Evolutionary conservation across 179 eudicot species (phyloP).

Genomic region (Beta corolliflora): DNA sequence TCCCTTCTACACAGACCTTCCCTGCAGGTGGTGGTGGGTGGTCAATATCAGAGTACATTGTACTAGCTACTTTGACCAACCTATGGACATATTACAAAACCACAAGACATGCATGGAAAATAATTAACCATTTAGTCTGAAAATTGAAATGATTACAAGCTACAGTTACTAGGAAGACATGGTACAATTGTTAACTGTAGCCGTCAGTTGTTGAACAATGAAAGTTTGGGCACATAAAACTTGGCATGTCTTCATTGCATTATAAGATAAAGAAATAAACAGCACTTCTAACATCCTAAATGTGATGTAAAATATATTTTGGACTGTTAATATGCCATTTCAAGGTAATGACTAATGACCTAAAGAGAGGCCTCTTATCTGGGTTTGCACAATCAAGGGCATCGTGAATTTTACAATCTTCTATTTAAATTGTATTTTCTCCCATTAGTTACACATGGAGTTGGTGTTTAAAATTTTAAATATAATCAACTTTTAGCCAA

Average conservation of each 20-base stretch:
- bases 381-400: neutral
- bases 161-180: neutral
- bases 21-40: slow-evolving; percentile 36
- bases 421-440: no score
- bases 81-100: neutral
- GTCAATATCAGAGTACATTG: slow-evolving; percentile 6
- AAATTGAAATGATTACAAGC: neutral
- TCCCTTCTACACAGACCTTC: slow-evolving; percentile 75
- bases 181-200: neutral
- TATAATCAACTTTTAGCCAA: no score
- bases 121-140: neutral
- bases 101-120: neutral
- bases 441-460: no score
- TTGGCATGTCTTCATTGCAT: neutral
- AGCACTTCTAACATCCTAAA: neutral
- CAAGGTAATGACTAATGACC: neutral
- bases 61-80: neutral
- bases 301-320: neutral
- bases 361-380: neutral
- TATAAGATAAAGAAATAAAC: neutral
- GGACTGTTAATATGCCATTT: neutral
- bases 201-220: neutral
- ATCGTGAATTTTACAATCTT: no score
- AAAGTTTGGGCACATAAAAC: neutral
- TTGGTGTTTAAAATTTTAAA: no score